Base-by-base conservation (phyloP, 345 rosid genomes). In the Turnera subulata region DNA sequence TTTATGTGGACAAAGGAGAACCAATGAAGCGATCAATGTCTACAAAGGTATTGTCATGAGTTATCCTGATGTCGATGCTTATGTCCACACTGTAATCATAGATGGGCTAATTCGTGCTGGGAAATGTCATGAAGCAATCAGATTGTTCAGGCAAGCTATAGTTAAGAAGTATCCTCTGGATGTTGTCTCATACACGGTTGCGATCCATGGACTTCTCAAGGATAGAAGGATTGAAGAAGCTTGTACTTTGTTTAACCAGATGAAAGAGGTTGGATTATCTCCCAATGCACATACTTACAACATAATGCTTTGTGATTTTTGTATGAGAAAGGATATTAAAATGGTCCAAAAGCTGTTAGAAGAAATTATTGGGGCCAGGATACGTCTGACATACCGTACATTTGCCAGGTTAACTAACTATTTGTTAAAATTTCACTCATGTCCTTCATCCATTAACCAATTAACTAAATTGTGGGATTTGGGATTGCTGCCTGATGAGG, bases 151-250 rank as follows among this genome's bases (percentile, higher is more conserved):
- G 50, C 61, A 61, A 58, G 86, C 82, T 47, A 15, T 71, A 16
- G 7, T 26, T 55, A 58, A 84, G 69, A 73, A 79, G 48, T 65
- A 63, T 56, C 67, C 79, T 29, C 56, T 83, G 45, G 96, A 85
- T 76, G 82, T 64, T 61, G 81, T 83, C 40, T 77, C 88, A 39
- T 85, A 77, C 64, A 77, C 84, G 44, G 82, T 77, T 58, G 91
- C 81, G 32, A 83, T 83, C 10, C 51, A 54, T 69, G 89, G 93
- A 13, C 86, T 88, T 65, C 67, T 88, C 55, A 67, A 55, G 62
- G 63, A 62, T 14, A 78, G 82, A 49, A 78, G 85, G 68, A 56
- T 63, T 22, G 68, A 54, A 55, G 91, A 85, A 74, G 96, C 84
- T 39, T 68, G 29, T 58, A 47, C 67, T 50, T 23, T 81, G 61